A percentile compares a stretch with the other conserved stretches of the same genome.
phyloP scores from a whole-genome alignment of 164 flowering plant genomes.

The Aristolochia californica region DNA sequence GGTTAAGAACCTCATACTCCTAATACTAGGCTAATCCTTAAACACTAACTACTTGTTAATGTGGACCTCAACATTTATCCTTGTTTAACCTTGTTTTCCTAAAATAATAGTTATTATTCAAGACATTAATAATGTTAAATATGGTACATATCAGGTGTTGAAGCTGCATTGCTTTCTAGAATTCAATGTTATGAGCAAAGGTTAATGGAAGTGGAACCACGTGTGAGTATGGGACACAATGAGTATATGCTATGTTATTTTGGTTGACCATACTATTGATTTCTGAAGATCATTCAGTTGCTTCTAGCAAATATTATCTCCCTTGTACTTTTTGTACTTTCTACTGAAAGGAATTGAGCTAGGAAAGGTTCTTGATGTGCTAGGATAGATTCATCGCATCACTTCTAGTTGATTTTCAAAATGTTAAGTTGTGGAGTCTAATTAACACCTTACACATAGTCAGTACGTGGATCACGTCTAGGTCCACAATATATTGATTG shows the following conservation, averaged over 20 bases:
- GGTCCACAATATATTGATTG: no score
- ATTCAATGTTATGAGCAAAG: conserved; percentile 70
- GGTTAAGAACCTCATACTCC: no score
- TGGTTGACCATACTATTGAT: no score
- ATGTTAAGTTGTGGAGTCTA: no score
- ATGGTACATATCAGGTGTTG: conserved; percentile 56
- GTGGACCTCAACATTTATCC: no score
- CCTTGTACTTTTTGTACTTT: neutral
- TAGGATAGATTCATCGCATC: neutral
- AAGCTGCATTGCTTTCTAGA: conserved; percentile 88
- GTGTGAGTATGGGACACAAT: conserved; percentile 82
- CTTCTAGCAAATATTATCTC: no score
- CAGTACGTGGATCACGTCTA: no score
- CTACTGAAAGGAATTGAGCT: neutral
- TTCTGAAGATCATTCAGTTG: neutral
- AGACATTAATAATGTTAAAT: neutral
- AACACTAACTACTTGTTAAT: no score
- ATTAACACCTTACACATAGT: no score
- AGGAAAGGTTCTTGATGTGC: neutral
- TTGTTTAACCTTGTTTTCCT: no score
- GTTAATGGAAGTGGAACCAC: conserved; percentile 87
- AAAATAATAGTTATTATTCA: no score
- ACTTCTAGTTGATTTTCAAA: conserved; percentile 1
- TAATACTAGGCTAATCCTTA: no score
- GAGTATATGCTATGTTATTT: conserved; percentile 16